Evolutionary conservation across 345 rosid species (phyloP).

Genomic region (Aurinia saxatilis): DNA sequence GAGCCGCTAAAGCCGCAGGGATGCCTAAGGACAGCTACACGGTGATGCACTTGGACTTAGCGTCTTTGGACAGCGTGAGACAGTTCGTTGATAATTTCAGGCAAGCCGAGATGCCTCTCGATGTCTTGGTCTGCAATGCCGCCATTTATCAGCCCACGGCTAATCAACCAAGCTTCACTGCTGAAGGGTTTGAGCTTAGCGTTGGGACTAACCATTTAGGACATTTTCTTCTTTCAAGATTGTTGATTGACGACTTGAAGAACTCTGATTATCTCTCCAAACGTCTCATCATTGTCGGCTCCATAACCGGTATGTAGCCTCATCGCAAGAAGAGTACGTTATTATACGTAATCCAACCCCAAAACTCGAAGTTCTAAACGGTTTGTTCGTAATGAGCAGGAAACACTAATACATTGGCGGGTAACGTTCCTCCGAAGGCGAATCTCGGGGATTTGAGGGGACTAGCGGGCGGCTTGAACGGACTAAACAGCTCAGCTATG

Average conservation of each 20-base stretch:
- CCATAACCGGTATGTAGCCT: slow-evolving; percentile 72
- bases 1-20: slow-evolving; percentile 36
- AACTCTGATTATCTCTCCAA: slow-evolving; percentile 82
- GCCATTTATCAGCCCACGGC: slow-evolving; percentile 94
- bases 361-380: background rate
- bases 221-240: slow-evolving; percentile 79
- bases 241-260: slow-evolving; percentile 74
- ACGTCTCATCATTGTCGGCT: slow-evolving; percentile 87
- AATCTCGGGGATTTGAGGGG: slow-evolving; percentile 95
- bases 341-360: background rate
- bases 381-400: slow-evolving; percentile 28
- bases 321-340: background rate
- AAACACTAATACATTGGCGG: slow-evolving; percentile 92
- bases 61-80: slow-evolving; percentile 88
- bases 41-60: slow-evolving; percentile 83
- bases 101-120: slow-evolving; percentile 67
- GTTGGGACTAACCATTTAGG: slow-evolving; percentile 95
- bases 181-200: slow-evolving; percentile 96
- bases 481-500: slow-evolving; percentile 79
- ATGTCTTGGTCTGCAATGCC: slow-evolving; percentile 93
- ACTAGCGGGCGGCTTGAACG: slow-evolving; percentile 73
- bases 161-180: slow-evolving; percentile 75
- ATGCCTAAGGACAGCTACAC: slow-evolving; percentile 76
- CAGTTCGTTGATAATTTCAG: slow-evolving; percentile 74
- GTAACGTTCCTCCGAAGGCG: slow-evolving; percentile 96